phyloP scores from a whole-genome alignment of 148 eudicot genomes.

The Rhododendron henanense region DNA sequence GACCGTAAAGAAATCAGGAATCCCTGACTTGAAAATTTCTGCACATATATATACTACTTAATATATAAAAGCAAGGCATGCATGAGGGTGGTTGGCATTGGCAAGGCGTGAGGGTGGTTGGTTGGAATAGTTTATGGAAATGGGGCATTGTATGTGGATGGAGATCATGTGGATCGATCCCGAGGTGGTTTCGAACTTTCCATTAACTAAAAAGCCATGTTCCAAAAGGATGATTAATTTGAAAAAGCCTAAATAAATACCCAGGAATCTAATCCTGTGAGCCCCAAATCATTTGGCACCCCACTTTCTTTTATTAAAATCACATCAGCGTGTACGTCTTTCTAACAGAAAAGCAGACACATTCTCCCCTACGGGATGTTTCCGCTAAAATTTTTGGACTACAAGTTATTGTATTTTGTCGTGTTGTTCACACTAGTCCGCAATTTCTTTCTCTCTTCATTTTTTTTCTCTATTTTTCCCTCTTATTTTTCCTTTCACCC shows the following conservation, averaged over 20 bases:
- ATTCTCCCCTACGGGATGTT: too few relatives aligned
- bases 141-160: not conserved
- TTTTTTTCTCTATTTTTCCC: too few relatives aligned
- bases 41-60: too few relatives aligned
- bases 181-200: not conserved
- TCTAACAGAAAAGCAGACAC: not conserved
- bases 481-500: too few relatives aligned
- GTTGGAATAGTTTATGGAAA: not conserved
- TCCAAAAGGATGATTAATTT: not conserved
- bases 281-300: not conserved
- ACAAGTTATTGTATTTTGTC: too few relatives aligned
- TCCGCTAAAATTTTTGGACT: too few relatives aligned
- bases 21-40: too few relatives aligned
- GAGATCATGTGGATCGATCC: not conserved
- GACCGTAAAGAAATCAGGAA: too few relatives aligned
- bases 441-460: too few relatives aligned
- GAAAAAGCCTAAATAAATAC: not conserved
- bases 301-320: not conserved
- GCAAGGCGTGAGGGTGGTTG: not conserved
- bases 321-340: not conserved
- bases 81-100: not conserved
- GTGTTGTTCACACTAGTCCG: too few relatives aligned
- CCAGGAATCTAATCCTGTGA: not conserved
- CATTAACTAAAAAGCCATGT: not conserved
- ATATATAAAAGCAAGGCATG: not conserved